Conservation (phyloP, 2,329 filamentous ascomycete species). For the Camillea tinctor region DNA sequence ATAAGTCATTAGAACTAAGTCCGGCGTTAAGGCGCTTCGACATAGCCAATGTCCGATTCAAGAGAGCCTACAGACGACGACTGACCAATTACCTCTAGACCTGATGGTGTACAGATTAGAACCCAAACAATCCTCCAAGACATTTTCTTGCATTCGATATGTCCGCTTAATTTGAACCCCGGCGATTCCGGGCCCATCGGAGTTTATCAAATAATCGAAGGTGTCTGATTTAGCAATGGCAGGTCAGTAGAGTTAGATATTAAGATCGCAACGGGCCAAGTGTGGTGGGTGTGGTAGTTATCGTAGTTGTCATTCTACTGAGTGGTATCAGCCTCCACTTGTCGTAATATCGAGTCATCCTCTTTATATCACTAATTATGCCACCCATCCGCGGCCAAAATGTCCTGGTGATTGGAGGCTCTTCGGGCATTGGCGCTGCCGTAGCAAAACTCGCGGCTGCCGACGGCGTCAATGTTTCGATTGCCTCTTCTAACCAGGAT, state of each 20-base stretch:
- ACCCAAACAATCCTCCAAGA: background rate
- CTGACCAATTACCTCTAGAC: background rate
- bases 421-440: constrained; percentile 60
- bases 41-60: background rate
- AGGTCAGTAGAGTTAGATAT: background rate
- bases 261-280: background rate
- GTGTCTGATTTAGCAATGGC: background rate
- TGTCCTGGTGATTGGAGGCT: constrained; percentile 62
- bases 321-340: background rate
- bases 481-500: constrained; percentile 56
- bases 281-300: background rate
- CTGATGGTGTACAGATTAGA: background rate
- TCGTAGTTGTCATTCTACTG: background rate
- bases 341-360: background rate
- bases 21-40: background rate
- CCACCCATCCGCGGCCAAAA: constrained; percentile 24
- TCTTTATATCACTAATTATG: constrained; percentile 4
- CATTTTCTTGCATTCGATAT: background rate
- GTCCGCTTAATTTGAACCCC: background rate
- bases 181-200: background rate
- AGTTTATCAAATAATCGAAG: background rate
- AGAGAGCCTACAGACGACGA: background rate
- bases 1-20: background rate
- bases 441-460: constrained; percentile 59
- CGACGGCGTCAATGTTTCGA: constrained; percentile 53